A percentile compares a stretch with the other conserved stretches of the same genome.
Conservation (phyloP, 2,329 filamentous ascomycete species). For the Neonectria coccinea region DNA sequence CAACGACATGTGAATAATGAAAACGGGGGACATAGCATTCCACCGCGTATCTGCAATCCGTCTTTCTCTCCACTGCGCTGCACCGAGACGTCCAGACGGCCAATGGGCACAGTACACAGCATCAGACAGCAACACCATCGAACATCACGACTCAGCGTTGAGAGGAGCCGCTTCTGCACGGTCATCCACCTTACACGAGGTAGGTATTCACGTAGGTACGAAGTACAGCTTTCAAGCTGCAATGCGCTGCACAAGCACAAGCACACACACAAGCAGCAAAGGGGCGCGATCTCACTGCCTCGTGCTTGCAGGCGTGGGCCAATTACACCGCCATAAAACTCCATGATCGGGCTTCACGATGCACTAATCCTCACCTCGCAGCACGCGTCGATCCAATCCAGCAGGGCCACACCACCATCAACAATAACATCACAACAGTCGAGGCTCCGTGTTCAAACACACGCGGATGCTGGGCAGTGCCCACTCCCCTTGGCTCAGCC, state of each 20-base stretch:
- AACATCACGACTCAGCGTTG: conserved; percentile 2
- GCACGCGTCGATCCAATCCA: conserved; percentile 21
- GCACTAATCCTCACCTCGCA: conserved; percentile 16
- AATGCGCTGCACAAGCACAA: conserved; percentile 8
- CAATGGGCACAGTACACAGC: conserved; percentile 21
- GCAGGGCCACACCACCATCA: conserved; percentile 14
- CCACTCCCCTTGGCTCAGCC: conserved; percentile 2
- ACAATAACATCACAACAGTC: conserved; percentile 26
- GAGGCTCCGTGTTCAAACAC: conserved; percentile 2
- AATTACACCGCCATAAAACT: conserved; percentile 10
- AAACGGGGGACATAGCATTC: conserved; percentile 4
- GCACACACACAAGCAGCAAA: conserved; percentile 2
- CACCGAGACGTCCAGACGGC: not conserved
- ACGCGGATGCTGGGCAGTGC: not conserved
- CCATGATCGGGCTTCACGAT: conserved; percentile 16
- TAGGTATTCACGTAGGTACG: conserved; percentile 15
- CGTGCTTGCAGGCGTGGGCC: not conserved
- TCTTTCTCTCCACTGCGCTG: conserved; percentile 1
- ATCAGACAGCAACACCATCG: conserved; percentile 17
- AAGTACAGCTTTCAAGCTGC: conserved; percentile 12
- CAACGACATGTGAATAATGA: conserved; percentile 3
- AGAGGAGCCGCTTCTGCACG: conserved; percentile 1
- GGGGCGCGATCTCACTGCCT: conserved; percentile 5
- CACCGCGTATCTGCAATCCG: conserved; percentile 8
- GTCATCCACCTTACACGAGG: conserved; percentile 19